phyloP scores from a whole-genome alignment of 2,329 filamentous ascomycete species.

The Paramyrothecium sp. region DNA sequence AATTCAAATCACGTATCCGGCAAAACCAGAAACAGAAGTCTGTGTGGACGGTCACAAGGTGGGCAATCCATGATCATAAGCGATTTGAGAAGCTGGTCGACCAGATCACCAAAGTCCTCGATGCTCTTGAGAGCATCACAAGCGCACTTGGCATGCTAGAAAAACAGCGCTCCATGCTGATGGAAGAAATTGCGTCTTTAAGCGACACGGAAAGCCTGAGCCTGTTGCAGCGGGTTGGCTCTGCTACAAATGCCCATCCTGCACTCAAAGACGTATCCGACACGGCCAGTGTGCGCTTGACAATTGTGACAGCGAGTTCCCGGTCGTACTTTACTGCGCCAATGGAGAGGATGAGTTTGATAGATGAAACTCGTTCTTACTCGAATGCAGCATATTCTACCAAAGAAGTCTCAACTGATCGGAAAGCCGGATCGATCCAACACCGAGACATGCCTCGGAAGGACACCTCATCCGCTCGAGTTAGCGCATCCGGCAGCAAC shows the following conservation, averaged over 20 bases:
- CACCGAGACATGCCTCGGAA: no score
- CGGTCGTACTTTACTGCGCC: background rate
- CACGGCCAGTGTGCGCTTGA: background rate
- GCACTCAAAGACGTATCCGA: background rate
- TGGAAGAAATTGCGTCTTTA: background rate
- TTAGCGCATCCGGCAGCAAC: background rate
- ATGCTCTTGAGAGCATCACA: background rate
- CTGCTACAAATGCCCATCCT: background rate
- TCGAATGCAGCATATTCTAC: no score
- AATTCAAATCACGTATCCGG: background rate
- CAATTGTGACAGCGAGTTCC: background rate
- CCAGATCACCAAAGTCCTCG: background rate
- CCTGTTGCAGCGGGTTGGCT: background rate
- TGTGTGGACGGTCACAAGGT: background rate
- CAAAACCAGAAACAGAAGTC: background rate
- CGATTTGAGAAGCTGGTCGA: background rate
- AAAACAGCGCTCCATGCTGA: background rate
- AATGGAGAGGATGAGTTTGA: background rate
- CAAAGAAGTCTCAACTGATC: no score
- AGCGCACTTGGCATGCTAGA: background rate
- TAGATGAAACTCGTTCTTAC: no score
- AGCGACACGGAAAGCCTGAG: background rate
- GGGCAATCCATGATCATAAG: background rate
- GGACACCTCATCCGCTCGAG: no score
- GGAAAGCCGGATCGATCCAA: no score